Evolutionary conservation across 495 filamentous ascomycete genomes (phyloP).

Genomic region (Trichoderma gamsii): DNA sequence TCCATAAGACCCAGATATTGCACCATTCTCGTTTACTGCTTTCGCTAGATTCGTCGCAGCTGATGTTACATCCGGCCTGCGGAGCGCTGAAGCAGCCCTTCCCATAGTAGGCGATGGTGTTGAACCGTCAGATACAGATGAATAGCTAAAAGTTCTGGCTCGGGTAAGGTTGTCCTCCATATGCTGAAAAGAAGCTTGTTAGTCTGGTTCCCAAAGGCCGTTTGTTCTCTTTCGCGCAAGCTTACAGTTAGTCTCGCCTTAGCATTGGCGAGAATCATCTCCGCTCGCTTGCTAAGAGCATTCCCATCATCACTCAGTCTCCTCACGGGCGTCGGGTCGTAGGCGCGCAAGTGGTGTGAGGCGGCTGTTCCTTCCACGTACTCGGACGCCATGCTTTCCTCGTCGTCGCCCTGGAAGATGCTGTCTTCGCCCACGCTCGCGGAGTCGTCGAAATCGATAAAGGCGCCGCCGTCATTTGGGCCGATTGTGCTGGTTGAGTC

Average conservation of each 20-base stretch:
- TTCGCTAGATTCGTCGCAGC: constrained; percentile 27
- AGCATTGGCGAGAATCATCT: constrained; percentile 83
- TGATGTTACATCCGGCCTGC: constrained; percentile 18
- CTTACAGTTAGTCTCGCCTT: constrained; percentile 82
- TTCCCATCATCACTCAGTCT: constrained; percentile 13
- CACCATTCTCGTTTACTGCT: constrained; percentile 40
- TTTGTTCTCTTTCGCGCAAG: constrained; percentile 1
- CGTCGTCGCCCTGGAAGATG: constrained; percentile 53
- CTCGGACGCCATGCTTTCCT: constrained; percentile 51
- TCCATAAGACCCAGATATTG: constrained; percentile 20
- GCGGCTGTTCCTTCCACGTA: constrained; percentile 36
- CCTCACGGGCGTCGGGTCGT: constrained; percentile 18
- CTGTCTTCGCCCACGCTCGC: constrained; percentile 49
- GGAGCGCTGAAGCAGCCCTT: constrained; percentile 30
- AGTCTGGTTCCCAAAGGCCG: background rate
- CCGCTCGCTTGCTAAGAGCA: constrained; percentile 73
- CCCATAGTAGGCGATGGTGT: constrained; percentile 39
- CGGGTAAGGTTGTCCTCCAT: constrained; percentile 87
- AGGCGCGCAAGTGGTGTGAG: constrained; percentile 17
- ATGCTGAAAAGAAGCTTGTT: constrained; percentile 45
- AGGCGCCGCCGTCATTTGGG: constrained; percentile 38
- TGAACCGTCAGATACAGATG: constrained; percentile 30
- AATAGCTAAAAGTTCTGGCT: constrained; percentile 66
- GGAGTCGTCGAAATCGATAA: constrained; percentile 52
- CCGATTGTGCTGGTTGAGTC: constrained; percentile 49